Base-by-base conservation (phyloP, 2,329 filamentous ascomycete genomes). In the Fusarium illudens region DNA sequence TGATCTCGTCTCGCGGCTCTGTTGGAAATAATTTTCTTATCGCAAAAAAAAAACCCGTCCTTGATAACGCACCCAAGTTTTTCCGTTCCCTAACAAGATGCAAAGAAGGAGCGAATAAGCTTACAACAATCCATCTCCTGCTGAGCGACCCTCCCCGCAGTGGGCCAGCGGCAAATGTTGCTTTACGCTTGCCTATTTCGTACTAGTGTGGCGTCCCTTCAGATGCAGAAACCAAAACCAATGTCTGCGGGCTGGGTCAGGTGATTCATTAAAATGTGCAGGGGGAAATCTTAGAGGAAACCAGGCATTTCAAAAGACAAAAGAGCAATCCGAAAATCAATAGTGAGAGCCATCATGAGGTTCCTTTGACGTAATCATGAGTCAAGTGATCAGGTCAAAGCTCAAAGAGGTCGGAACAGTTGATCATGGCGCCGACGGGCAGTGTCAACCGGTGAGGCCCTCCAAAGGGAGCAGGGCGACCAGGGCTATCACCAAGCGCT, bases 11-110 rank as follows among this genome's bases (percentile, higher is more conserved):
- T 50, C n/a, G 54, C 34, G 56, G 60, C 48, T 46, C 53, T 52
- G 49, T 60, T 65, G 51, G 33, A 57, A 64, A 72, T 71, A 62
- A 62, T 71, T 68, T 71, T 71, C 70, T 73, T 75, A 74, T 72
- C 65, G 66, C 64, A 62, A 62, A 71, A 69, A 71, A 72, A 75
- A 73, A 62, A n/a, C n/a, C n/a, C n/a, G 61, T 44, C 52, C 52
- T 61, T 62, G 73, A 74, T 70, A 70, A 62, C 72, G 72, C 71
- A 19, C 3, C 15, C 15, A 49, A 11, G 53, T 70, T 73, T 52
- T 64, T 73, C 69, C 72, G 52, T 3, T 2, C 7, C 34, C 29
- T 19, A 17, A n/a, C 11, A 12, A 30, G 11, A 17, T 33, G 17
- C 34, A 15, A 17, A 13, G 4, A 58, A 52, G 37, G 19, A 32